Evolutionary conservation across 2,329 filamentous ascomycete genomes (phyloP).

Genomic region (Cladophialophora immunda): DNA sequence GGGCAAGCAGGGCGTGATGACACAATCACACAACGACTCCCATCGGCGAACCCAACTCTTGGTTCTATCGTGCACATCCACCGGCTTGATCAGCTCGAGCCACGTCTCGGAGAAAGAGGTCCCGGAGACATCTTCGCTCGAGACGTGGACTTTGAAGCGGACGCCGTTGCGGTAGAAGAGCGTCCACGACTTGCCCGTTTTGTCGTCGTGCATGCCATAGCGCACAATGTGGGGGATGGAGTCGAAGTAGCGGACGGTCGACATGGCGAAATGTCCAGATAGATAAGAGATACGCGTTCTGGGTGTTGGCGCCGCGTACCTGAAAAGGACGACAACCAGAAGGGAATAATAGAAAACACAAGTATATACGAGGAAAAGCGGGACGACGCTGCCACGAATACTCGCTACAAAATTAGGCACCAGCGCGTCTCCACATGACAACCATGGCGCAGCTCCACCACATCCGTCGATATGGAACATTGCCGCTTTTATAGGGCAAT

Average conservation of each 20-base stretch:
- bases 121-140: constrained; percentile 15
- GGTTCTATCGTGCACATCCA: neutral
- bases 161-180: constrained; percentile 22
- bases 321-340: no score
- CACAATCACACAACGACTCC: constrained; percentile 23
- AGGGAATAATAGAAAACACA: no score
- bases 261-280: constrained; percentile 4
- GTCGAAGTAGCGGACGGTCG: constrained; percentile 25
- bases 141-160: constrained; percentile 9
- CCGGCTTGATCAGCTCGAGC: constrained; percentile 7
- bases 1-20: constrained; percentile 22
- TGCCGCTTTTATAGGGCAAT: no score
- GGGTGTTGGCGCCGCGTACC: no score
- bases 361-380: no score
- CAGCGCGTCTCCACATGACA: no score
- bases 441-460: no score
- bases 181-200: constrained; percentile 17
- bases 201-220: constrained; percentile 28
- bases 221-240: constrained; percentile 25
- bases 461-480: no score
- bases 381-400: no score
- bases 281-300: no score
- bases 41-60: constrained; percentile 17
- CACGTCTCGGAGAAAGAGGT: constrained; percentile 16
- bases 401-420: no score